Percentiles rank a stretch among this genome's conserved stretches.
These are phyloP conservation scores for Bimuria novae-zelandiae DNA, from an alignment of 2,329 filamentous ascomycete species.

Conservation along the genomic window DNA sequence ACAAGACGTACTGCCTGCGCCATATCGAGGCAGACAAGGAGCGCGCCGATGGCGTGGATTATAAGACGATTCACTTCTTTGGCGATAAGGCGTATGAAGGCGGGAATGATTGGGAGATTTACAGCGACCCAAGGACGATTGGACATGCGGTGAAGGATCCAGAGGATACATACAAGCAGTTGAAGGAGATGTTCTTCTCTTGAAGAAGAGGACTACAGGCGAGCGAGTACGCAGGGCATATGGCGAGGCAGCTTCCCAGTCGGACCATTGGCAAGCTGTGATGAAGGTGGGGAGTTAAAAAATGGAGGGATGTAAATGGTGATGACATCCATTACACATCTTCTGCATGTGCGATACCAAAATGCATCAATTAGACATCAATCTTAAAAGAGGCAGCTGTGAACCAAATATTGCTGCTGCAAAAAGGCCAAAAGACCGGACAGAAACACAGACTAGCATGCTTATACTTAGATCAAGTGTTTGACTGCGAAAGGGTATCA, in stretches of 20 bases:
- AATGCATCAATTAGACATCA: not conserved
- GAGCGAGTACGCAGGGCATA: too few species aligned
- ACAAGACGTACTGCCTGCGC: conserved; percentile 95
- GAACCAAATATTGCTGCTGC: not conserved
- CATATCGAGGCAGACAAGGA: conserved; percentile 81
- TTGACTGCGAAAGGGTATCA: not conserved
- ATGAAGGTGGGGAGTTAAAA: not conserved
- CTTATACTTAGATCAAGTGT: too few species aligned
- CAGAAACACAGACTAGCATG: too few species aligned
- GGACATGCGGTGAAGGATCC: conserved; percentile 84
- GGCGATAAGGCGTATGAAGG: conserved; percentile 92
- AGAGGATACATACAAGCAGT: conserved; percentile 76
- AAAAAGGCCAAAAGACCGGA: not conserved
- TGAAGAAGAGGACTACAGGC: not conserved
- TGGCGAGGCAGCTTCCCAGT: too few species aligned
- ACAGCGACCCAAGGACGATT: conserved; percentile 75
- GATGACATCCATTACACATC: not conserved
- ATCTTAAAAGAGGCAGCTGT: too few species aligned
- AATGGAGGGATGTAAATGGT: not conserved
- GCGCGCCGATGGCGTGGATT: conserved; percentile 69
- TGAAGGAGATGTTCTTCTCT: conserved; percentile 75
- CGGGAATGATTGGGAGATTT: conserved; percentile 97
- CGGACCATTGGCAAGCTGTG: too few species aligned
- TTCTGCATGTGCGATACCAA: not conserved
- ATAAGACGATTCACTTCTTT: conserved; percentile 94